A percentile compares a stretch with the other conserved stretches of the same genome.
Conservation (phyloP, 73 alveolate genomes). For the Effrenium voratum region DNA sequence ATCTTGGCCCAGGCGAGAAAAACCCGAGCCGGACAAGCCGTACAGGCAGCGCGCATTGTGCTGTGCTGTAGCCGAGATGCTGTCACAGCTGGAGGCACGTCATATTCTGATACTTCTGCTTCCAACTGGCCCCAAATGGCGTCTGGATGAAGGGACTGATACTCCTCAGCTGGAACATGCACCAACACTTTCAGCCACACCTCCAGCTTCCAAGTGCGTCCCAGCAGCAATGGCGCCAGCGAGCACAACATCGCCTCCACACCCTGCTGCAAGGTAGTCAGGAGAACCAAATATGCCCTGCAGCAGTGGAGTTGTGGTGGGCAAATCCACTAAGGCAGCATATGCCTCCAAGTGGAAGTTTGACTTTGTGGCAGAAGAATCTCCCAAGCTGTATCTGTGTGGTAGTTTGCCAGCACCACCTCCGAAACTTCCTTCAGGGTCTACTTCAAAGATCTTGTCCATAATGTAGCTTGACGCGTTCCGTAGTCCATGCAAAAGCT, state of each 20-base stretch:
- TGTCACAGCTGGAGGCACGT: constrained; percentile 78
- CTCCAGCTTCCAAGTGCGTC: background rate
- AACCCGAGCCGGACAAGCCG: too few relatives aligned
- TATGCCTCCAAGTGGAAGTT: constrained; percentile 69
- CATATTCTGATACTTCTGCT: constrained; percentile 40
- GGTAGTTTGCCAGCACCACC: constrained; percentile 90
- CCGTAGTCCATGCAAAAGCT: background rate
- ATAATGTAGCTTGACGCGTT: constrained; percentile 43
- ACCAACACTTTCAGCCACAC: background rate
- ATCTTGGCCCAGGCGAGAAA: too few relatives aligned
- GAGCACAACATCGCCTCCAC: constrained; percentile 84
- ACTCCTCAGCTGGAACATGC: constrained; percentile 25
- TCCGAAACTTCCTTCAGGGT: constrained; percentile 77
- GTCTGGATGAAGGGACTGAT: constrained; percentile 83
- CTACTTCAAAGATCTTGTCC: constrained; percentile 33
- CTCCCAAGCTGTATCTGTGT: constrained; percentile 62
- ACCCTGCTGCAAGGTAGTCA: constrained; percentile 75
- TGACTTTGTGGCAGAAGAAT: constrained; percentile 55
- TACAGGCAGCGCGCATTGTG: too few relatives aligned
- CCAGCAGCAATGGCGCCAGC: constrained; percentile 73
- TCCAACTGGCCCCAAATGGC: constrained; percentile 83
- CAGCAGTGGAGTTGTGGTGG: constrained; percentile 58
- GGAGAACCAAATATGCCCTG: constrained; percentile 52
- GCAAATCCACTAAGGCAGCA: constrained; percentile 49
- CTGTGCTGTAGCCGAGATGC: background rate